phyloP scores from a whole-genome alignment of 2,329 filamentous ascomycete species.

The Diaporthe sp. region DNA sequence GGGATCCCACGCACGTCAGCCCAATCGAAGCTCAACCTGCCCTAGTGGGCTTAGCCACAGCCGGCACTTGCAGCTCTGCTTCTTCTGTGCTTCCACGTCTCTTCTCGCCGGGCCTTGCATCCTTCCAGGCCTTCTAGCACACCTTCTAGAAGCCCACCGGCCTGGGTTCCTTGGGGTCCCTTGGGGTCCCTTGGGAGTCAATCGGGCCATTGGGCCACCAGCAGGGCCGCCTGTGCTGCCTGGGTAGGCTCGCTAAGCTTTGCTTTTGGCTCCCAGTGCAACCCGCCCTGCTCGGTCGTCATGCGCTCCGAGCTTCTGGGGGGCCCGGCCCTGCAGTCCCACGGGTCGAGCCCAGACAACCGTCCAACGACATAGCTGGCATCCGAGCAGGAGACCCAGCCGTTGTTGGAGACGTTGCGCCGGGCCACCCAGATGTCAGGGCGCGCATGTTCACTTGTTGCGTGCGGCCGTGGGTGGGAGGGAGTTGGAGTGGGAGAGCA shows the following conservation, averaged over 20 bases:
- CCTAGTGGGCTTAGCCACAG: slow-evolving; percentile 37
- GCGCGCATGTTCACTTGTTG: neutral
- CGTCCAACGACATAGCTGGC: slow-evolving; percentile 31
- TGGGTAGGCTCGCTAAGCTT: slow-evolving; percentile 28
- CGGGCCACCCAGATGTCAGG: slow-evolving; percentile 12
- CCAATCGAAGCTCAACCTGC: slow-evolving; percentile 36
- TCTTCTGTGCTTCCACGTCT: slow-evolving; percentile 32
- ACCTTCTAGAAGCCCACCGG: slow-evolving; percentile 40
- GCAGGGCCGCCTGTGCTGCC: neutral
- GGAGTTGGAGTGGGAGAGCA: neutral
- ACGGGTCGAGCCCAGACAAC: slow-evolving; percentile 18
- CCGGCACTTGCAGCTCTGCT: slow-evolving; percentile 36
- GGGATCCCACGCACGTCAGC: slow-evolving; percentile 10
- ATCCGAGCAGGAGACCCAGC: slow-evolving; percentile 10
- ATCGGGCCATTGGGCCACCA: slow-evolving; percentile 5
- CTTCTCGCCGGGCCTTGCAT: slow-evolving; percentile 7
- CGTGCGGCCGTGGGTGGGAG: neutral
- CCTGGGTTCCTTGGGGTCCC: neutral
- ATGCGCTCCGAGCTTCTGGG: slow-evolving; percentile 39
- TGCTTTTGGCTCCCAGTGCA: slow-evolving; percentile 37
- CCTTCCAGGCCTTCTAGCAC: slow-evolving; percentile 34
- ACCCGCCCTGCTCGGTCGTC: slow-evolving; percentile 31
- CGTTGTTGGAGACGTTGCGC: slow-evolving; percentile 6
- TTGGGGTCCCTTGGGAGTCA: neutral
- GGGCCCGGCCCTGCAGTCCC: slow-evolving; percentile 21